Evolutionary conservation across 805 yeast genomes (phyloP).

Genomic region (Wickerhamomyces silvicola): DNA sequence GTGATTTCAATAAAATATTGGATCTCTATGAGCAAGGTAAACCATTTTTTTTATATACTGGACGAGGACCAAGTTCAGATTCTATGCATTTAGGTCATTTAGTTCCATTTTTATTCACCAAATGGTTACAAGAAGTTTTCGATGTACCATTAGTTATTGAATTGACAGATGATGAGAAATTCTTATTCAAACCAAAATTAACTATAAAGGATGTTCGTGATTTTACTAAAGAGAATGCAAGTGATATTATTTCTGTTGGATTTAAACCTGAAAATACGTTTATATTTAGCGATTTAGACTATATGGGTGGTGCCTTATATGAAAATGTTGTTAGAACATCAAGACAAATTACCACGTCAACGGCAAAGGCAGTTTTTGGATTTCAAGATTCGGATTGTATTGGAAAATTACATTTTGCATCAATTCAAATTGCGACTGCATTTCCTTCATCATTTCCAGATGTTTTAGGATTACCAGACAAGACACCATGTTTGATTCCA

Average conservation of each 20-base stretch:
- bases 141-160: slow-evolving; percentile 94
- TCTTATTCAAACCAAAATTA: slow-evolving; percentile 84
- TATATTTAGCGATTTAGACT: slow-evolving; percentile 85
- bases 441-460: slow-evolving; percentile 96
- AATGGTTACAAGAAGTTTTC: slow-evolving; percentile 97
- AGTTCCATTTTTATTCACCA: slow-evolving; percentile 92
- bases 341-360: slow-evolving; percentile 93
- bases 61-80: slow-evolving; percentile 93
- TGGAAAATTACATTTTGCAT: slow-evolving; percentile 92
- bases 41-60: slow-evolving; percentile 92
- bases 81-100: slow-evolving; percentile 96
- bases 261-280: slow-evolving; percentile 93
- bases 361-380: slow-evolving; percentile 95
- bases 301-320: slow-evolving; percentile 91
- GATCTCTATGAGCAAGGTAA: slow-evolving; percentile 91
- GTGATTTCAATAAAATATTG: slow-evolving; percentile 73
- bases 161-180: slow-evolving; percentile 95
- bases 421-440: slow-evolving; percentile 92
- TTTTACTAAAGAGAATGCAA: slow-evolving; percentile 78
- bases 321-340: slow-evolving; percentile 91
- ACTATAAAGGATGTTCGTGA: slow-evolving; percentile 82
- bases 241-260: slow-evolving; percentile 90
- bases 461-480: slow-evolving; percentile 75
- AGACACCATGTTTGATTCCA: slow-evolving; percentile 95
- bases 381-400: slow-evolving; percentile 92